Evolutionary conservation across 176 grass and related monocot species (phyloP), one percentile per base, ranked within the genome.

Genomic region (Lolium rigidum): DNA sequence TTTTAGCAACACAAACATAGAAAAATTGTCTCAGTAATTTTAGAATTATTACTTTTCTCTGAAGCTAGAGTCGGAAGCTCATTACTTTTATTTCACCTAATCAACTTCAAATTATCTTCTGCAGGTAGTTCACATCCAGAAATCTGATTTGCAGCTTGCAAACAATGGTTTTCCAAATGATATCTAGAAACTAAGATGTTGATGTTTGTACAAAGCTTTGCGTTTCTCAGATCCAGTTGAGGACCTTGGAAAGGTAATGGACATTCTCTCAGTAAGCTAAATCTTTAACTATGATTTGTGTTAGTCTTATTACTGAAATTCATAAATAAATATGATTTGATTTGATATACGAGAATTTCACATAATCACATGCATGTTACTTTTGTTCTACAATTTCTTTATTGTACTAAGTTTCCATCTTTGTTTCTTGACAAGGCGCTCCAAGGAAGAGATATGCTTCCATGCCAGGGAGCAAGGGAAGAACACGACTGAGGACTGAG

Each of bases 161-260:
- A 41, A 41, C 39, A 41, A 41, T 41, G 28, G 88, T 35, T 91
- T 98, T 83, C 95, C 87, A 60, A 67, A 89, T 80, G 95, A 95
- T 90, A 98, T 95, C 52, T 90, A 98, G 86, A 95, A 79, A 83
- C 78, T 95, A 65, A 90, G 93, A 77, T 98, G 95, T 20, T 91
- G 88, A 26, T 85, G 93, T 80, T 84, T 43, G 1, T 31, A 31
- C 28, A 31, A 31, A 31, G 2, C 28, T 31, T 31, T 31, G 28
- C 28, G 28, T 98, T 98, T 98, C 88, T 85, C 95, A 6, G 84
- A 87, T 43, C 86, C 79, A 56, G 89, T 98, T 38, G 95, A 98
- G 74, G 88, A 87, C 74, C 89, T 98, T 74, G 95, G 93, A 87
- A 95, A 95, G 95, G 95, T 91, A 43, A 85, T 80, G 85, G 48